Base-by-base conservation (phyloP, 2,329 filamentous ascomycete genomes). In the Chaetoscypha palmicola region DNA sequence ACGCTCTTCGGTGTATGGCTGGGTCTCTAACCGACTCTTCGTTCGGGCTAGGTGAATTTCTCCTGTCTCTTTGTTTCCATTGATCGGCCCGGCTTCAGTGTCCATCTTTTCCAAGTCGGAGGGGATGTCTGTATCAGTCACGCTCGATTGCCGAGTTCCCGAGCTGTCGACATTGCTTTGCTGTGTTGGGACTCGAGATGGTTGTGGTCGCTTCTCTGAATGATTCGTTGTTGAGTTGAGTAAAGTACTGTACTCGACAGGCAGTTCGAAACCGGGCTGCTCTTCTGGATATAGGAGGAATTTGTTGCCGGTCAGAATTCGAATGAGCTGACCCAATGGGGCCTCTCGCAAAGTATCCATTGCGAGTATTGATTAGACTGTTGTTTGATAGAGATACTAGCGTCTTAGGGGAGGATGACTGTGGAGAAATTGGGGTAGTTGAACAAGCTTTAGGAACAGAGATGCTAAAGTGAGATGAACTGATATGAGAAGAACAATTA, bases 241-340 rank as follows among this genome's bases (percentile, higher is more conserved):
- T 5, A 56, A 17, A 1, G 58, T 52, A 5, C 56, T 60, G 49
- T 73, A 73, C 22, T 56, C 53, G 36, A 52, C 48, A 2, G 76
- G 77, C 3, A 74, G 63, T 45, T 70, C 56, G 52, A 80, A 83
- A 52, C 66, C 74, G 17, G 70, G 52, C 47, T 64, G 65, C 50
- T 83, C 79, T 63, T 81, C 78, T 12, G 77, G 76, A 47, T 81
- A 81, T 46, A 70, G 67, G 10, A 82, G 64, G 33, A 73, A 57
- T 32, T 62, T 68, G 56, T 77, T 77, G 23, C 62, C 61, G 2
- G 76, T 76, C 42, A 71, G 38, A 53, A 67, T 74, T 53, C 78
- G 70, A 51, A 81, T 68, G 38, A 79, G 52, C 52, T 81, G 76
- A 52, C 78, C 78, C 49, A 79, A 53, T 21, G 77, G 69, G 47